Evolutionary conservation across 805 yeast species (phyloP).

Genomic region (Ogataea ramenticola): DNA sequence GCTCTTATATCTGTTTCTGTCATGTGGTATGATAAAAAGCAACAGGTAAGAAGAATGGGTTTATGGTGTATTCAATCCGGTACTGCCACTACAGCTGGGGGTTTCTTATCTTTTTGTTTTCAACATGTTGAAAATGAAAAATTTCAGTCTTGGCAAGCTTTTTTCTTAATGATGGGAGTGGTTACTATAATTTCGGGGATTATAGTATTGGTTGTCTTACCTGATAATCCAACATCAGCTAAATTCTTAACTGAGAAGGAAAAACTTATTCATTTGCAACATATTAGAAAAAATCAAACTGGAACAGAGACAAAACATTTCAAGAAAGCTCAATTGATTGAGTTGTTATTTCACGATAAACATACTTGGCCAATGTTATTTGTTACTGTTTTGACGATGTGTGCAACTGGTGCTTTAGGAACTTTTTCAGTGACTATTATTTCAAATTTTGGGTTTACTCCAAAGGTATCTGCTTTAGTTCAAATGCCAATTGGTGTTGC

Average conservation of each 20-base stretch:
- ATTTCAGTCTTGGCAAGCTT: conserved; percentile 51
- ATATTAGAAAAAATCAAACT: conserved; percentile 12
- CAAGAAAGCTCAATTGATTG: conserved; percentile 21
- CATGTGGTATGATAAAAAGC: conserved; percentile 37
- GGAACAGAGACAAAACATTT: conserved; percentile 21
- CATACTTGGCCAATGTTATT: conserved; percentile 32
- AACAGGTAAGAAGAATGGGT: conserved; percentile 34
- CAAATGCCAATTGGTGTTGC: conserved; percentile 29
- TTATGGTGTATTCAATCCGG: conserved; percentile 37
- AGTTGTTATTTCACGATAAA: conserved; percentile 18
- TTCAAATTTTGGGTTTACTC: conserved; percentile 25
- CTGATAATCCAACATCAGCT: conserved; percentile 44
- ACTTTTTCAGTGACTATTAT: conserved; percentile 34
- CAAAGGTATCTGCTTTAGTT: conserved; percentile 11
- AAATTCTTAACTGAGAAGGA: conserved; percentile 32
- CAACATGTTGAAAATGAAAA: conserved; percentile 23
- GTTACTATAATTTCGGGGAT: conserved; percentile 48
- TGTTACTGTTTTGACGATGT: conserved; percentile 27
- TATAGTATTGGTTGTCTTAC: conserved; percentile 40
- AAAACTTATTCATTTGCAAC: conserved; percentile 25
- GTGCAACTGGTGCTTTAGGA: conserved; percentile 26
- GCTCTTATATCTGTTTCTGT: conserved; percentile 43
- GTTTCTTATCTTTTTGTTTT: conserved; percentile 52
- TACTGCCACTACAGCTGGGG: conserved; percentile 41
- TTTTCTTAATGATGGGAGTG: conserved; percentile 54